These are phyloP conservation scores for Chlorella sp. DNA, from an alignment of 139 green algal species.

Conservation along the genomic window DNA sequence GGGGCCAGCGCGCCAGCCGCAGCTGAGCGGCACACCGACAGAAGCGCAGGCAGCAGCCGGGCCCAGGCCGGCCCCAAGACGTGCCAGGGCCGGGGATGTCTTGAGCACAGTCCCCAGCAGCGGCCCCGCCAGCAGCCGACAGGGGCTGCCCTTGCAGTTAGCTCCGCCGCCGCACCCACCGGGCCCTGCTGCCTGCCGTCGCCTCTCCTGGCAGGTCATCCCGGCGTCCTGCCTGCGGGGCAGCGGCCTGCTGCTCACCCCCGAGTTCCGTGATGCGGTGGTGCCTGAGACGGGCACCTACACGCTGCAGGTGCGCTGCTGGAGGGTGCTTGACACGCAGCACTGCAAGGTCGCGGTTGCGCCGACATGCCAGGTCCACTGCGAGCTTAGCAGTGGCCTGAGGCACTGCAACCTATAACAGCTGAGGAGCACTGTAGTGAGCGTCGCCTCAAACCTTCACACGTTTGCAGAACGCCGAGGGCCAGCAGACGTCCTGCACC, in stretches of 20 bases:
- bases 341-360: too few relatives aligned
- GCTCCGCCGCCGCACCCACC: not conserved
- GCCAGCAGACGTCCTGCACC: not conserved
- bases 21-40: not conserved
- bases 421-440: too few relatives aligned
- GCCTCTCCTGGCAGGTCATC: not conserved
- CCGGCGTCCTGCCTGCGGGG: conserved; percentile 4
- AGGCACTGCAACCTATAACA: too few relatives aligned
- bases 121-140: too few relatives aligned
- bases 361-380: too few relatives aligned
- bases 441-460: not conserved
- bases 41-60: not conserved
- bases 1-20: not conserved
- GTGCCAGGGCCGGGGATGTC: too few relatives aligned
- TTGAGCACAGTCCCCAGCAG: not conserved
- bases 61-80: not conserved
- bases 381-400: too few relatives aligned
- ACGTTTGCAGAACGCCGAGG: not conserved
- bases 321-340: too few relatives aligned
- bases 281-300: not conserved
- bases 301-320: not conserved
- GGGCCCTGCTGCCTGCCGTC: not conserved
- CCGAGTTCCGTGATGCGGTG: conserved; percentile 1
- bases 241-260: not conserved
- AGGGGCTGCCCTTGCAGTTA: not conserved